phyloP scores from a whole-genome alignment of 331 rosid genomes.

The Prunus yedoensis region DNA sequence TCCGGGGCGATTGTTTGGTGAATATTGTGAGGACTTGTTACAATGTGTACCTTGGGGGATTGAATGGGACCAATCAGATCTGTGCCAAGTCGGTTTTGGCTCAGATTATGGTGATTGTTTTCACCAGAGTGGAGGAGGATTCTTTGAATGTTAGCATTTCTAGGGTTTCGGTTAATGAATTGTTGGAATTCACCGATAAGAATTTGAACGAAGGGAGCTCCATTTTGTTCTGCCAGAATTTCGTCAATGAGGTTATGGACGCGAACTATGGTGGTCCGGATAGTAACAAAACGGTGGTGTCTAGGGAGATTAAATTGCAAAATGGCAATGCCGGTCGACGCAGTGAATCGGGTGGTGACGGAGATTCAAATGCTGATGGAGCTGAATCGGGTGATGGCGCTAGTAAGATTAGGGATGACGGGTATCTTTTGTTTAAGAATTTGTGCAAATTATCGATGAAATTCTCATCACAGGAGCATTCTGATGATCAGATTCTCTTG shows the following conservation, averaged over 20 bases:
- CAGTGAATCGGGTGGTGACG: conserved; percentile 27
- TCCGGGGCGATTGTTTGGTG: conserved; percentile 80
- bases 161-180: conserved; percentile 67
- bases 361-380: conserved; percentile 34
- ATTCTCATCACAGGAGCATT: conserved; percentile 81
- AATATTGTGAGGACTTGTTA: conserved; percentile 88
- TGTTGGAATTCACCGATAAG: conserved; percentile 93
- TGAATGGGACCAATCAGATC: conserved; percentile 95
- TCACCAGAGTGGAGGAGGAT: conserved; percentile 77
- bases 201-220: conserved; percentile 96
- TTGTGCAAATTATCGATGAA: conserved; percentile 96
- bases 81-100: conserved; percentile 97
- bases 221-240: conserved; percentile 71
- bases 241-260: conserved; percentile 81
- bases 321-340: conserved; percentile 27
- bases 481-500: conserved; percentile 89
- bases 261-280: conserved; percentile 58
- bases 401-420: conserved; percentile 94
- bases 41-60: conserved; percentile 91
- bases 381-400: conserved; percentile 38
- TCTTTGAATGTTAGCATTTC: conserved; percentile 49
- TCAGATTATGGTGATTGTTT: conserved; percentile 84
- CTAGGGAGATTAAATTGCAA: conserved; percentile 30
- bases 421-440: conserved; percentile 84
- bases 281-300: conserved; percentile 13